Percentiles rank a stretch among this genome's conserved stretches.
Evolutionary conservation across 2,329 filamentous ascomycete species (phyloP).

Genomic region (Beauveria sp.): DNA sequence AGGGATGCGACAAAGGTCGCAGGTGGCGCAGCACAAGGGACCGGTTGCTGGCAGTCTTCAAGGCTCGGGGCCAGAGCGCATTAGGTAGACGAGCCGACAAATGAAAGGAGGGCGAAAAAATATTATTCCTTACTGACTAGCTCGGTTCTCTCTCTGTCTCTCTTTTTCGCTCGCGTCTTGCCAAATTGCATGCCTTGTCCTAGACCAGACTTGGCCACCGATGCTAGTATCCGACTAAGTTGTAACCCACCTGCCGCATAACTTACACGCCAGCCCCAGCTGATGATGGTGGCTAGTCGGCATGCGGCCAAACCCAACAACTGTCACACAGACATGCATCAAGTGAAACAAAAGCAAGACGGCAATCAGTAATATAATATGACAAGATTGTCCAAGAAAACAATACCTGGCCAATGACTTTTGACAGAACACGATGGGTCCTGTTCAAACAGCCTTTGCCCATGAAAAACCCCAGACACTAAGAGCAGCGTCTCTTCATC

Average conservation of each 20-base stretch:
- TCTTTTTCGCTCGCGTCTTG: background rate
- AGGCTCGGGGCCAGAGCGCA: background rate
- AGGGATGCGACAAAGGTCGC: background rate
- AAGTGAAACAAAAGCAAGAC: no score
- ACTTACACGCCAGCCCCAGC: conserved; percentile 1
- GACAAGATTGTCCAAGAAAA: no score
- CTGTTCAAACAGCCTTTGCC: no score
- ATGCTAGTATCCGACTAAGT: no score
- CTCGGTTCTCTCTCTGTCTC: no score
- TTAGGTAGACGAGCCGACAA: background rate
- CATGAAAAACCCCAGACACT: no score
- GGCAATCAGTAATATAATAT: no score
- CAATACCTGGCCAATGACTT: no score
- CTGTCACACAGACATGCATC: no score
- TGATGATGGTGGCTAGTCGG: background rate
- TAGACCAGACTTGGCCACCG: no score
- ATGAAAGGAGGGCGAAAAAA: background rate
- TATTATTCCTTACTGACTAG: background rate
- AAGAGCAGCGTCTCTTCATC: no score
- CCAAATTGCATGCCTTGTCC: background rate
- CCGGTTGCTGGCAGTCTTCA: background rate
- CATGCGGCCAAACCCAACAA: no score
- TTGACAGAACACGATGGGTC: background rate
- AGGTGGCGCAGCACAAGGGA: background rate
- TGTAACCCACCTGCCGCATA: background rate